These are phyloP conservation scores for Hydnomerulius pinastri DNA, from an alignment of 768 basidiomycete genomes.

Conservation along the genomic window DNA sequence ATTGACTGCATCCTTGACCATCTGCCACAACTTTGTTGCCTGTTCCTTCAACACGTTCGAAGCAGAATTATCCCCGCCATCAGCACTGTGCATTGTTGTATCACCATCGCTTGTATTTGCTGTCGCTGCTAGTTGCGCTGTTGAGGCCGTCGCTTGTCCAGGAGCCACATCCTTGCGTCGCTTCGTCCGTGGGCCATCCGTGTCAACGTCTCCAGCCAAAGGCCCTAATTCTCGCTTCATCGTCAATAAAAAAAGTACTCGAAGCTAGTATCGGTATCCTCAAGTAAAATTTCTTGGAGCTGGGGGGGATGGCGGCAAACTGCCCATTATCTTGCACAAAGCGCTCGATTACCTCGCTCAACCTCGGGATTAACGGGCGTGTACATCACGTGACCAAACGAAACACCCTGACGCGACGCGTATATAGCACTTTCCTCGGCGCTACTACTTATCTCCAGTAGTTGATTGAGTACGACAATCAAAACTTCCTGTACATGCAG, in stretches of 20 bases:
- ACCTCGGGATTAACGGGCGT: slow-evolving; percentile 19
- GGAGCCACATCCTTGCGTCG: slow-evolving; percentile 47
- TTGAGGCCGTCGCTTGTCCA: slow-evolving; percentile 42
- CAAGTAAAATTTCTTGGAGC: slow-evolving; percentile 28
- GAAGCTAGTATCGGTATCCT: slow-evolving; percentile 19
- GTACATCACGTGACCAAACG: slow-evolving; percentile 29
- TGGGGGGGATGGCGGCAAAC: slow-evolving; percentile 29
- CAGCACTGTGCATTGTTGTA: slow-evolving; percentile 17
- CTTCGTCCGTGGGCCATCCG: slow-evolving; percentile 51
- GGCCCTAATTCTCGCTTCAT: slow-evolving; percentile 53
- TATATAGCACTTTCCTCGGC: neutral
- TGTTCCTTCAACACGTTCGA: slow-evolving; percentile 53
- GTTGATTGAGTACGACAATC: too few species aligned
- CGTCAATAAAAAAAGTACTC: slow-evolving; percentile 35
- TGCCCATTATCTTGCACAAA: slow-evolving; percentile 34
- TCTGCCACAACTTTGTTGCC: slow-evolving; percentile 74
- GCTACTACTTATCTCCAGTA: neutral
- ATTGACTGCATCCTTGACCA: slow-evolving; percentile 79
- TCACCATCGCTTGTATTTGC: slow-evolving; percentile 29
- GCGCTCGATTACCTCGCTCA: slow-evolving; percentile 23
- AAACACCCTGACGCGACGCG: neutral
- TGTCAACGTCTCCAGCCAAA: slow-evolving; percentile 39
- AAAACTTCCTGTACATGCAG: too few species aligned
- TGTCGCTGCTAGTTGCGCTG: slow-evolving; percentile 34
- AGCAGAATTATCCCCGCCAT: slow-evolving; percentile 26